Percentiles rank a stretch among this genome's conserved stretches.
phyloP scores from a whole-genome alignment of 2,329 filamentous ascomycete species.

The Mycosphaerella sp. region DNA sequence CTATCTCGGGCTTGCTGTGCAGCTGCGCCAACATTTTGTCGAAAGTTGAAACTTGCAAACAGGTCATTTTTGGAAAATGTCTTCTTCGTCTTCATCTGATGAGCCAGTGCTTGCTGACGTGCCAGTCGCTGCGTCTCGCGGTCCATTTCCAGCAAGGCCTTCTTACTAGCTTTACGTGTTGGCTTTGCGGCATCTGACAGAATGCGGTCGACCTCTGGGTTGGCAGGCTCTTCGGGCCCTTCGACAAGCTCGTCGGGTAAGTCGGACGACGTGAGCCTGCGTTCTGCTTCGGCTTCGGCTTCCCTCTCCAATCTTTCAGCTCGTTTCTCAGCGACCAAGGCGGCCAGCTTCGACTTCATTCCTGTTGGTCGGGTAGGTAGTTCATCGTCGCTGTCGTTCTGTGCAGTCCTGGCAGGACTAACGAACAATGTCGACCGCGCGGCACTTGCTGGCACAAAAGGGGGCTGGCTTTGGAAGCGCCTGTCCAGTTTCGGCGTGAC shows the following conservation, averaged over 20 bases:
- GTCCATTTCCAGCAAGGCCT: conserved; percentile 89
- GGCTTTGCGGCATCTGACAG: conserved; percentile 50
- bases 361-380: conserved; percentile 21
- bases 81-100: conserved; percentile 81
- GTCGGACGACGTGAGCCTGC: conserved; percentile 21
- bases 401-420: conserved; percentile 26
- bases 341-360: conserved; percentile 27
- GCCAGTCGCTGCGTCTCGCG: conserved; percentile 88
- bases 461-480: conserved; percentile 9
- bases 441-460: conserved; percentile 11
- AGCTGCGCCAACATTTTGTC: conserved; percentile 3
- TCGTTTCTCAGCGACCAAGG: conserved; percentile 30
- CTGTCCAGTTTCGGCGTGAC: conserved; percentile 23
- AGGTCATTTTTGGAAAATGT: conserved; percentile 79
- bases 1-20: conserved; percentile 13
- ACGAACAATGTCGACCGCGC: conserved; percentile 27
- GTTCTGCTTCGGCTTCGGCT: conserved; percentile 15
- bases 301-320: conserved; percentile 28
- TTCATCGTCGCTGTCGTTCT: conserved; percentile 21
- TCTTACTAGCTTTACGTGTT: conserved; percentile 83
- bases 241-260: conserved; percentile 25
- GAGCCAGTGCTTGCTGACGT: conserved; percentile 82
- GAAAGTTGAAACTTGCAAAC: conserved; percentile 72
- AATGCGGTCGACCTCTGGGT: conserved; percentile 28
- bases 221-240: conserved; percentile 17